A percentile compares a stretch with the other conserved stretches of the same genome.
Conservation (phyloP, 83 land plant genomes). For the Thuja plicata region DNA sequence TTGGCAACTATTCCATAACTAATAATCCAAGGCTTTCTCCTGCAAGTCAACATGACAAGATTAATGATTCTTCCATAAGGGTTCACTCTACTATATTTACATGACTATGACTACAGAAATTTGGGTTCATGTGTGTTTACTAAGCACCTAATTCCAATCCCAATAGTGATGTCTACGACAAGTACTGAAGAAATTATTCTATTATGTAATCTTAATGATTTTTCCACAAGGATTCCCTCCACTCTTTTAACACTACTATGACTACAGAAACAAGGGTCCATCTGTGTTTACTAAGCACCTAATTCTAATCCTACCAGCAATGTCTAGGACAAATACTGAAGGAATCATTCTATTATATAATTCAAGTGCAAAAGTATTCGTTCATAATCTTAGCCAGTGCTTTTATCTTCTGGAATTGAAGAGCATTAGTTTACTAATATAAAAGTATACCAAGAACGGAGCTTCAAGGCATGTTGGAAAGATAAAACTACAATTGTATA, state of each 20-base stretch:
- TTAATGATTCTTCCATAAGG: neutral
- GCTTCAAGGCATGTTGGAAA: no score
- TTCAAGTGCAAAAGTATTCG: neutral
- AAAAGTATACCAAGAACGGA: no score
- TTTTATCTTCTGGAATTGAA: neutral
- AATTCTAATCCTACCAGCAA: neutral
- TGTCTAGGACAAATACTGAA: neutral
- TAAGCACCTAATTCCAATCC: neutral
- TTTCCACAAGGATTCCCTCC: neutral
- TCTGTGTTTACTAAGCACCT: neutral
- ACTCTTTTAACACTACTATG: neutral
- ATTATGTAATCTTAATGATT: no score
- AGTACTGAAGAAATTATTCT: neutral
- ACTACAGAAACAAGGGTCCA: neutral
- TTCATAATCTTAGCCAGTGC: neutral
- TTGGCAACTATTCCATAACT: neutral
- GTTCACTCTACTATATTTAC: neutral
- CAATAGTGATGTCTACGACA: neutral
- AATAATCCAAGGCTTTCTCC: no score
- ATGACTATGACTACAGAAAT: neutral
- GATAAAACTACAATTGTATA: no score
- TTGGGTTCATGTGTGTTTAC: no score
- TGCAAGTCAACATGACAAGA: neutral
- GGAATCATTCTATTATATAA: neutral
- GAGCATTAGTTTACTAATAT: no score